A percentile compares a stretch with the other conserved stretches of the same genome.
Conservation (phyloP, 352 stramenopile species). For the Pythium utonaiense region DNA sequence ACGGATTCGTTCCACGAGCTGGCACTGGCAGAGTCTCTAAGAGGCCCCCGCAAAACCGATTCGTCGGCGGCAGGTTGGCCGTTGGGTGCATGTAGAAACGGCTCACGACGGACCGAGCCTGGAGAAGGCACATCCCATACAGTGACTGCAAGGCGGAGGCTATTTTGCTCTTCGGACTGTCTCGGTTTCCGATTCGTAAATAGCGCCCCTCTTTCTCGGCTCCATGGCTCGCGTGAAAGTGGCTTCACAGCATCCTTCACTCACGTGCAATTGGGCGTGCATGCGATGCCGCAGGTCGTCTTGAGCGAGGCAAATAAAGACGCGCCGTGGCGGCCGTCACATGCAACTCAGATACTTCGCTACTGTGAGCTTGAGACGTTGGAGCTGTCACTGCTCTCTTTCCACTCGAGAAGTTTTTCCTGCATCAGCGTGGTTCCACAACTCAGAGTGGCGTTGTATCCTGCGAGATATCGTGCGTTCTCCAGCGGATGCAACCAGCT, state of each 20-base stretch:
- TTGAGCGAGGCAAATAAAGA: slow-evolving; percentile 11
- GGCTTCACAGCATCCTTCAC: background rate
- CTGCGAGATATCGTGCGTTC: background rate
- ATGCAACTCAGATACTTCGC: slow-evolving; percentile 7
- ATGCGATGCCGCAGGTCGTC: background rate
- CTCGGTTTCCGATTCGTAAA: slow-evolving; percentile 14
- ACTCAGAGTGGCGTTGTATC: background rate
- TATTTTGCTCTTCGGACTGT: slow-evolving; percentile 12
- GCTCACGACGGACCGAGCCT: background rate
- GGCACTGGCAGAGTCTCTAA: background rate
- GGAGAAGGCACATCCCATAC: slow-evolving; percentile 5
- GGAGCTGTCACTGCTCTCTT: background rate
- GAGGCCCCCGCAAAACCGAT: background rate
- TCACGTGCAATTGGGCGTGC: background rate
- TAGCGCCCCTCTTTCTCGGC: background rate
- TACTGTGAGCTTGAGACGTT: background rate
- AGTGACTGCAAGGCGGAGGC: slow-evolving; percentile 14
- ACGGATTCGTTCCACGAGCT: background rate
- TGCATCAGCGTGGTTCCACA: background rate
- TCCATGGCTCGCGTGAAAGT: too few species aligned
- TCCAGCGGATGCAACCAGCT: background rate
- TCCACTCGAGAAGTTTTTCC: slow-evolving; percentile 17
- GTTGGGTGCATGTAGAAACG: background rate
- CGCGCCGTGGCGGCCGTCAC: background rate
- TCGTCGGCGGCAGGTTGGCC: background rate